Conservation (phyloP, 2,329 filamentous ascomycete species). For the Septoria petroselini region DNA sequence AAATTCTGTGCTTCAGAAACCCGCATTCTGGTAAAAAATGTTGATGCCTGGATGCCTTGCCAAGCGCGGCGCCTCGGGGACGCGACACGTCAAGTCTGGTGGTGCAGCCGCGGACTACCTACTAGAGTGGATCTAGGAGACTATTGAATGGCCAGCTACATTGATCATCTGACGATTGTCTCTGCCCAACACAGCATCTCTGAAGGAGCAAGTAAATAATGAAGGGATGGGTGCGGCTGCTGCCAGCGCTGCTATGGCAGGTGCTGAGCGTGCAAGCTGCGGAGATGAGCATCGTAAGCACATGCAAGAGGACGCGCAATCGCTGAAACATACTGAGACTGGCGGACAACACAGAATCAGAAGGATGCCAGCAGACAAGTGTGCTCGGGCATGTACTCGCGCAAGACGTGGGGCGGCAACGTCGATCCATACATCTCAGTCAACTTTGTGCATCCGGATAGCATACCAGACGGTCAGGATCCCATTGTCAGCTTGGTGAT, state of each 20-base stretch:
- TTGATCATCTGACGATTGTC: neutral
- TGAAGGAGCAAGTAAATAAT: conserved; percentile 25
- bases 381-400: conserved; percentile 93
- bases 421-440: conserved; percentile 85
- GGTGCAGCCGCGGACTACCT: too few relatives aligned
- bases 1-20: too few relatives aligned
- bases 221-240: conserved; percentile 32
- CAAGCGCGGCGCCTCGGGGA: neutral
- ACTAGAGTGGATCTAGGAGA: neutral
- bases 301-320: neutral
- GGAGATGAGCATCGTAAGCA: conserved; percentile 36
- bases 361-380: conserved; percentile 73
- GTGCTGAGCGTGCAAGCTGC: conserved; percentile 29
- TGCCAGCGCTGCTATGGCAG: conserved; percentile 33
- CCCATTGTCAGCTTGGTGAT: conserved; percentile 80
- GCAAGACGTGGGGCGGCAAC: conserved; percentile 79
- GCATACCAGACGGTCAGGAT: conserved; percentile 59
- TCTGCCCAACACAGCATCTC: neutral
- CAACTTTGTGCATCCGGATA: conserved; percentile 65
- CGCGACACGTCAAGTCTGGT: neutral
- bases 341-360: conserved; percentile 59
- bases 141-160: too few relatives aligned
- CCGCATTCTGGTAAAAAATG: too few relatives aligned
- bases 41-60: too few relatives aligned
- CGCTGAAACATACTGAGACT: conserved; percentile 14